Evolutionary conservation across 331 rosid genomes (phyloP).

Genomic region (Arachis monticola): DNA sequence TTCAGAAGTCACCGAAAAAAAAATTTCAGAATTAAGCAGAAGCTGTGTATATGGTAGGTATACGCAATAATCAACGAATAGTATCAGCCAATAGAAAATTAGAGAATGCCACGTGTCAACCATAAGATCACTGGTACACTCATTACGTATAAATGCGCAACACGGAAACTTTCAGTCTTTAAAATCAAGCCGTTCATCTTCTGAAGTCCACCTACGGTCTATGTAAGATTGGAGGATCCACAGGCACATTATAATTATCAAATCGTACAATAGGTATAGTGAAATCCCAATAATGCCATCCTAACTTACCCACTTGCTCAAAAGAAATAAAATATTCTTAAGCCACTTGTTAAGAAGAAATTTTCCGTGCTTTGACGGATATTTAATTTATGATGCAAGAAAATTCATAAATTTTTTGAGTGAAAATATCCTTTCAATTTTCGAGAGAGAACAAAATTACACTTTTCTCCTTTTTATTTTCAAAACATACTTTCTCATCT

Average conservation of each 20-base stretch:
- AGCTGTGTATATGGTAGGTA: not conserved
- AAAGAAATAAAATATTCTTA: too few relatives aligned
- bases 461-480: too few relatives aligned
- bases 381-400: too few relatives aligned
- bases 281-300: constrained; percentile 28
- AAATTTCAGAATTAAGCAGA: not conserved
- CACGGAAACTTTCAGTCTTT: not conserved
- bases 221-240: constrained; percentile 23
- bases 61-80: not conserved
- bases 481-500: too few relatives aligned
- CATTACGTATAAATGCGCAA: not conserved
- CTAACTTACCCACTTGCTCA: too few relatives aligned
- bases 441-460: too few relatives aligned
- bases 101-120: not conserved
- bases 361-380: too few relatives aligned
- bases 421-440: too few relatives aligned
- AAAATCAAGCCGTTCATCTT: constrained; percentile 9
- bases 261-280: too few relatives aligned
- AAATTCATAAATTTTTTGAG: too few relatives aligned
- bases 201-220: not conserved
- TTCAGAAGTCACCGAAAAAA: not conserved
- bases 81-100: not conserved
- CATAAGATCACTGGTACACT: not conserved
- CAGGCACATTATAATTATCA: not conserved
- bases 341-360: too few relatives aligned